phyloP scores from a whole-genome alignment of 305 asterid genomes.

The Andrographis paniculata region DNA sequence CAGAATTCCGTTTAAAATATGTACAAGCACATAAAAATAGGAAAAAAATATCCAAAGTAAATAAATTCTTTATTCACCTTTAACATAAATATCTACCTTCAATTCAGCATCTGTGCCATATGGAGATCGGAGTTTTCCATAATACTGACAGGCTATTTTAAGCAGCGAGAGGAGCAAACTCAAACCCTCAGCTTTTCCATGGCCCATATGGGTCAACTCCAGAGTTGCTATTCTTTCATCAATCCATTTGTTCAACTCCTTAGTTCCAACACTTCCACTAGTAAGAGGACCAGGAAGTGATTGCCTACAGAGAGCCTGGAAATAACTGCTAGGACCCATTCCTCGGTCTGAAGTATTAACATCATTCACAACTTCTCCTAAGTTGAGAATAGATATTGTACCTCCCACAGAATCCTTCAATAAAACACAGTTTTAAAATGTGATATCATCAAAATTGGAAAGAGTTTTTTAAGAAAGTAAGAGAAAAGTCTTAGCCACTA shows the following conservation, averaged over 20 bases:
- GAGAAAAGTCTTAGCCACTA: conserved; percentile 22
- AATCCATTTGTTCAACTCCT: conserved; percentile 86
- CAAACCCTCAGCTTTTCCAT: conserved; percentile 57
- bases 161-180: conserved; percentile 74
- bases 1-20: conserved; percentile 2
- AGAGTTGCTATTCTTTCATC: conserved; percentile 70
- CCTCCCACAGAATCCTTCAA: conserved; percentile 60
- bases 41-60: conserved; percentile 1
- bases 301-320: conserved; percentile 61
- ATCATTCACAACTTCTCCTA: conserved; percentile 56
- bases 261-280: conserved; percentile 70
- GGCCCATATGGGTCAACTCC: conserved; percentile 41
- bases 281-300: conserved; percentile 82
- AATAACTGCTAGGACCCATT: conserved; percentile 39
- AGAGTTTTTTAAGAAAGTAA: conserved; percentile 5
- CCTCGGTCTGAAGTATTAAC: conserved; percentile 38
- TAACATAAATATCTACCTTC: conserved; percentile 40
- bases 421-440: conserved; percentile 24
- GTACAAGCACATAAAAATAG: not conserved
- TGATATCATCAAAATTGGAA: conserved; percentile 11
- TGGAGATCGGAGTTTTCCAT: conserved; percentile 91
- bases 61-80: conserved; percentile 16
- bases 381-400: conserved; percentile 61
- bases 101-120: conserved; percentile 55
- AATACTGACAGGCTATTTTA: conserved; percentile 73